phyloP scores from a whole-genome alignment of 148 eudicot genomes.

The Vaccinium vitisidaea region DNA sequence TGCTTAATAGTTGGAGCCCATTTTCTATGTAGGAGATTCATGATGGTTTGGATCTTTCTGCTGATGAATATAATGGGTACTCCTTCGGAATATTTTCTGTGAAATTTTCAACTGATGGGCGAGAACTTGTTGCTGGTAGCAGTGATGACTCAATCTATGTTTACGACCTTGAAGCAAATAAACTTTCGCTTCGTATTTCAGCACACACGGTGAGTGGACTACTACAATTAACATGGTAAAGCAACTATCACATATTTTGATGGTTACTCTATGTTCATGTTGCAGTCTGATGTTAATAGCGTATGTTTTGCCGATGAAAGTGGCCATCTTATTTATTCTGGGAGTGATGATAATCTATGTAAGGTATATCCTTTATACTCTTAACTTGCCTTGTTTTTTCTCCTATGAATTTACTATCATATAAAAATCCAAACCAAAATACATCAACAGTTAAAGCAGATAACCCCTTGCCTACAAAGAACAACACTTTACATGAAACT shows the following conservation, averaged over 20 bases:
- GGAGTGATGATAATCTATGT: slow-evolving; percentile 83
- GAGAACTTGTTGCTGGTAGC: slow-evolving; percentile 85
- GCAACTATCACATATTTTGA: background rate
- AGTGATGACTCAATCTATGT: slow-evolving; percentile 70
- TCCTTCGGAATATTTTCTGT: slow-evolving; percentile 77
- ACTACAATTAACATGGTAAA: background rate
- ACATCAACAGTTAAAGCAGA: no score
- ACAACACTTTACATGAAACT: no score
- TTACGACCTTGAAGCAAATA: slow-evolving; percentile 70
- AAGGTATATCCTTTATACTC: slow-evolving; percentile 43
- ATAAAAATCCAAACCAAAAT: no score
- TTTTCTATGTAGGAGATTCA: slow-evolving; percentile 68
- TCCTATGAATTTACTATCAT: no score
- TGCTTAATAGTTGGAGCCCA: background rate
- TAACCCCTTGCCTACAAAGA: no score
- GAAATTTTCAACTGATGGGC: slow-evolving; percentile 83
- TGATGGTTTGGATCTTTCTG: slow-evolving; percentile 75
- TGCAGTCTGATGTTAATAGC: slow-evolving; percentile 89
- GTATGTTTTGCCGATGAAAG: slow-evolving; percentile 93
- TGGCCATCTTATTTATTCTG: slow-evolving; percentile 78
- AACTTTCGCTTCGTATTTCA: slow-evolving; percentile 49
- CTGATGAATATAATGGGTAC: slow-evolving; percentile 39
- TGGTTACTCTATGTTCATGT: background rate
- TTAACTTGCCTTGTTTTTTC: background rate
- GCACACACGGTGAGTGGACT: slow-evolving; percentile 63